phyloP scores from a whole-genome alignment of 2,329 filamentous ascomycete genomes.

The Penicillium sp. region DNA sequence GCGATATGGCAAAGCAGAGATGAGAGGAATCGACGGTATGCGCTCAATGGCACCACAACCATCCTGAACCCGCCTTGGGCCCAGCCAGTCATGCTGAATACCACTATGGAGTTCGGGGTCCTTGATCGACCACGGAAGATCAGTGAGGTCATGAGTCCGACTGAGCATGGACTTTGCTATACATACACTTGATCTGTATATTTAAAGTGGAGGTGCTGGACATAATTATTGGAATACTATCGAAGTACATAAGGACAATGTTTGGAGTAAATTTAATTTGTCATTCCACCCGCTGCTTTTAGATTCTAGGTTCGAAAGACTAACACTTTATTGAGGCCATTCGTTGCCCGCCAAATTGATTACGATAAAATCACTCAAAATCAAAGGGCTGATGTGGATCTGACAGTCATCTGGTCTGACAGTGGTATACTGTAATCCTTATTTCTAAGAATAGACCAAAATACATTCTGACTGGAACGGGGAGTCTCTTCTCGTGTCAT shows the following conservation, averaged over 20 bases:
- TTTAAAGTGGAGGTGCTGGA: background rate
- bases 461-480: background rate
- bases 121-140: conserved; percentile 15
- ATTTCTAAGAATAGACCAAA: background rate
- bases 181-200: conserved; percentile 13
- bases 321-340: too few species aligned
- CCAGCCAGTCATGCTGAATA: conserved; percentile 16
- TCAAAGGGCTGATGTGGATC: too few species aligned
- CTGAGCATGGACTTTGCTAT: conserved; percentile 17
- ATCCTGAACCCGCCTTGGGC: conserved; percentile 22
- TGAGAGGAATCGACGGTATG: conserved; percentile 15
- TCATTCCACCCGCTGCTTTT: too few species aligned
- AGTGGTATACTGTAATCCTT: too few species aligned
- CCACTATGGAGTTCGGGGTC: conserved; percentile 23
- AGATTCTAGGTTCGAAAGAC: too few species aligned
- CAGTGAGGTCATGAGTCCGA: conserved; percentile 22
- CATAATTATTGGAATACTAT: background rate
- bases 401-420: too few species aligned
- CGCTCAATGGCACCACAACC: conserved; percentile 21
- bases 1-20: conserved; percentile 48
- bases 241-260: too few species aligned
- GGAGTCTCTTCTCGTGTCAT: background rate
- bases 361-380: too few species aligned
- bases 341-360: too few species aligned
- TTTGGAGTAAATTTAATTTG: too few species aligned